Conservation (phyloP, 495 filamentous ascomycete species). For the Xylaria castorea region DNA sequence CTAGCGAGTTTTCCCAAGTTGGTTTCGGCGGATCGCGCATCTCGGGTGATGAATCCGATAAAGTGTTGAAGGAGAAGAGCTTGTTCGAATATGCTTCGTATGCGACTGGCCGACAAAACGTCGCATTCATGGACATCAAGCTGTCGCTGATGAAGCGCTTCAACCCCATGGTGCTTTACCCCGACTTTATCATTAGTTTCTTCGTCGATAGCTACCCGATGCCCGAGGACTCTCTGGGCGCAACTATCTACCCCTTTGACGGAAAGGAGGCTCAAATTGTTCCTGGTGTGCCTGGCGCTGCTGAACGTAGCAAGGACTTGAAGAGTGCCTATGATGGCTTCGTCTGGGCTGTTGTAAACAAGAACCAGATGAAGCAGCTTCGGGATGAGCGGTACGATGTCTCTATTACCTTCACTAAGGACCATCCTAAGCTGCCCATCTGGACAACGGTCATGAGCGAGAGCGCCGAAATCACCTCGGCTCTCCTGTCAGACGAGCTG, state of each 20-base stretch:
- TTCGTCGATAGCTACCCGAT: conserved; percentile 76
- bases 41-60: conserved; percentile 57
- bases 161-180: conserved; percentile 77
- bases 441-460: conserved; percentile 97
- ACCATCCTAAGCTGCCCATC: conserved; percentile 84
- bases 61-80: conserved; percentile 79
- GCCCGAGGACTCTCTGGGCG: conserved; percentile 74
- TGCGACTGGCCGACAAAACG: conserved; percentile 91
- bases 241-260: conserved; percentile 84
- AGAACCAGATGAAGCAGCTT: conserved; percentile 87
- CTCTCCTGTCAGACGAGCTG: conserved; percentile 81
- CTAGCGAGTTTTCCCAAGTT: conserved; percentile 86
- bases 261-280: conserved; percentile 81
- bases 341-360: conserved; percentile 95
- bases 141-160: conserved; percentile 85
- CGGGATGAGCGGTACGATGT: conserved; percentile 94
- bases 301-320: conserved; percentile 61
- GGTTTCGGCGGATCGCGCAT: conserved; percentile 67
- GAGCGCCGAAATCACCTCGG: conserved; percentile 92
- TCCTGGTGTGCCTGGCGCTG: conserved; percentile 62
- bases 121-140: conserved; percentile 87
- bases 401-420: conserved; percentile 89
- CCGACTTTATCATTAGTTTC: conserved; percentile 72
- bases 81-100: conserved; percentile 85
- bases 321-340: conserved; percentile 89